phyloP scores from a whole-genome alignment of 495 filamentous ascomycete genomes.

The Lindgomyces ingoldianus region DNA sequence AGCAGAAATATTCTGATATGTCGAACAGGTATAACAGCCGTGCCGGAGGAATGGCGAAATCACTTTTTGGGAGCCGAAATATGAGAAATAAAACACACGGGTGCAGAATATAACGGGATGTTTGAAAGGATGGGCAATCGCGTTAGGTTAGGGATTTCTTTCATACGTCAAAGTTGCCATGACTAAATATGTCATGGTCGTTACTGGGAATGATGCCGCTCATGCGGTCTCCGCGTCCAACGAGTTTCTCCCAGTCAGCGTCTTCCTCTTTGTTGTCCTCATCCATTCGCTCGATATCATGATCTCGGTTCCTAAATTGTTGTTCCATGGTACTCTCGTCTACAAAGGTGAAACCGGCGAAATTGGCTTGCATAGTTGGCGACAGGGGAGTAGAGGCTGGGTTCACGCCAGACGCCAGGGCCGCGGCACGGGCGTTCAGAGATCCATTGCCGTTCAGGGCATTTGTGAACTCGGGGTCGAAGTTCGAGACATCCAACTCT shows the following conservation, averaged over 20 bases:
- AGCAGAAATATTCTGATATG: conserved; percentile 5
- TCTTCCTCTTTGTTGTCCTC: conserved; percentile 56
- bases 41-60: conserved; percentile 20
- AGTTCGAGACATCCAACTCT: conserved; percentile 94
- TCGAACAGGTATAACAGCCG: conserved; percentile 12
- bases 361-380: conserved; percentile 95
- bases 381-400: conserved; percentile 86
- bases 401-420: conserved; percentile 71
- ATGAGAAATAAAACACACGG: conserved; percentile 21
- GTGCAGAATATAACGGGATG: conserved; percentile 5
- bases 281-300: conserved; percentile 67
- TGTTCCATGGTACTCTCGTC: conserved; percentile 96
- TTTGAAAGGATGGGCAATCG: background rate
- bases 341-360: conserved; percentile 97
- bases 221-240: conserved; percentile 43
- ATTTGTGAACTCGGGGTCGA: conserved; percentile 97
- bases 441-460: conserved; percentile 73
- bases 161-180: conserved; percentile 46
- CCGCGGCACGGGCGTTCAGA: conserved; percentile 83
- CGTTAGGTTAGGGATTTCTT: background rate
- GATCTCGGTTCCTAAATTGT: conserved; percentile 63
- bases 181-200: conserved; percentile 44
- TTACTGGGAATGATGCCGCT: conserved; percentile 43
- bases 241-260: conserved; percentile 31
- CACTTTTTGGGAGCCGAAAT: conserved; percentile 28